Evolutionary conservation across 176 grass and related monocot genomes (phyloP).

Genomic region (Puccinellia tenuiflora): DNA sequence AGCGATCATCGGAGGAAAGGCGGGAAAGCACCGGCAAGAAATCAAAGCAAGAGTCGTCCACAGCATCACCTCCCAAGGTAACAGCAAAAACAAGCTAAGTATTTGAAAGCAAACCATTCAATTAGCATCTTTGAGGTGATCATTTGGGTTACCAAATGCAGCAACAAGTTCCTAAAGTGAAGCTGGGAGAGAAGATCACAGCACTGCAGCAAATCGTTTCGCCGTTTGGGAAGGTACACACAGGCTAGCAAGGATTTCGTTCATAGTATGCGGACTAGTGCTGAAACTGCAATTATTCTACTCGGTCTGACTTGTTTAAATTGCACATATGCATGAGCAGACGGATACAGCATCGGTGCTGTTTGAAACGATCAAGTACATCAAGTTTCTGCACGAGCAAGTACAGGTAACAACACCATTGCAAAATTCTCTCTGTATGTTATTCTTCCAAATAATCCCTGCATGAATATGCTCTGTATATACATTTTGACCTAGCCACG

Average conservation of each 20-base stretch:
- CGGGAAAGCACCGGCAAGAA: slow-evolving; percentile 40
- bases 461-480: background rate
- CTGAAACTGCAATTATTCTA: background rate
- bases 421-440: background rate
- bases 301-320: background rate
- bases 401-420: slow-evolving; percentile 52
- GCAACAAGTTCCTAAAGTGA: slow-evolving; percentile 76
- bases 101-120: background rate
- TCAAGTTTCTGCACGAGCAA: slow-evolving; percentile 92
- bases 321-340: slow-evolving; percentile 28
- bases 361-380: slow-evolving; percentile 78
- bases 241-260: background rate
- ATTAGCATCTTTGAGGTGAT: slow-evolving; percentile 3
- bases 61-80: slow-evolving; percentile 57
- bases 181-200: slow-evolving; percentile 79
- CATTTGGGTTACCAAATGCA: slow-evolving; percentile 23
- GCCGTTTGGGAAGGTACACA: slow-evolving; percentile 84
- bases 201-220: slow-evolving; percentile 88
- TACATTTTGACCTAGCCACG: slow-evolving; percentile 34
- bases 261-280: background rate
- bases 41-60: slow-evolving; percentile 43
- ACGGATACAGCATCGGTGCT: slow-evolving; percentile 94
- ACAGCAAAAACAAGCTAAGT: background rate
- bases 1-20: slow-evolving; percentile 39
- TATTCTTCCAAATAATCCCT: background rate